A percentile compares a stretch with the other conserved stretches of the same genome.
phyloP scores from a whole-genome alignment of 768 basidiomycete species.

The Termitomyces sp. region DNA sequence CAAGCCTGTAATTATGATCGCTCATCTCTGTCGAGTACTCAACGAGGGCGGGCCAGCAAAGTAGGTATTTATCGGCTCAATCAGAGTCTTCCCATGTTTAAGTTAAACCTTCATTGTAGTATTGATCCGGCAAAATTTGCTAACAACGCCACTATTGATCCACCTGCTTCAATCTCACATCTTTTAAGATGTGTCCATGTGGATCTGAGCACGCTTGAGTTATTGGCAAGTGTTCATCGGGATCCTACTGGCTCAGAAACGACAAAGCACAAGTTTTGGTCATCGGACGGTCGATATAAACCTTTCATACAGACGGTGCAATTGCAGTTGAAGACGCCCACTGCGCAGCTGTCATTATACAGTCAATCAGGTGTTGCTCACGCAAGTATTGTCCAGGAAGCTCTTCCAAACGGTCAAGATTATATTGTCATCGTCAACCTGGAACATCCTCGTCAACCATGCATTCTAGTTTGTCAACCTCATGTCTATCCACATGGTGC shows the following conservation, averaged over 20 bases:
- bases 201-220: conserved; percentile 41
- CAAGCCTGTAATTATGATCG: conserved; percentile 51
- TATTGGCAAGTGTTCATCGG: conserved; percentile 22
- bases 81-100: not conserved
- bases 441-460: not conserved
- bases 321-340: not conserved
- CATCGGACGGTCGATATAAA: not conserved
- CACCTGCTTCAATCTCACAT: conserved; percentile 40
- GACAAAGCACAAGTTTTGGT: not conserved
- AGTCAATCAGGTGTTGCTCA: not conserved
- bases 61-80: conserved; percentile 12
- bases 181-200: conserved; percentile 41
- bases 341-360: not conserved
- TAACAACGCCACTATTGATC: conserved; percentile 36
- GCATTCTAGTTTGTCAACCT: not conserved
- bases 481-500: no score
- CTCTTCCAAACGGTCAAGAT: not conserved
- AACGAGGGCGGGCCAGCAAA: conserved; percentile 13
- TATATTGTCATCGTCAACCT: not conserved
- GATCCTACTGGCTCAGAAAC: not conserved
- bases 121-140: conserved; percentile 33
- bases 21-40: conserved; percentile 26
- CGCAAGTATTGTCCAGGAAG: not conserved
- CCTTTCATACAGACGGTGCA: not conserved
- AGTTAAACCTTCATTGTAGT: conserved; percentile 20